phyloP scores from a whole-genome alignment of 768 basidiomycete species.

The Lepiota subincarnata region DNA sequence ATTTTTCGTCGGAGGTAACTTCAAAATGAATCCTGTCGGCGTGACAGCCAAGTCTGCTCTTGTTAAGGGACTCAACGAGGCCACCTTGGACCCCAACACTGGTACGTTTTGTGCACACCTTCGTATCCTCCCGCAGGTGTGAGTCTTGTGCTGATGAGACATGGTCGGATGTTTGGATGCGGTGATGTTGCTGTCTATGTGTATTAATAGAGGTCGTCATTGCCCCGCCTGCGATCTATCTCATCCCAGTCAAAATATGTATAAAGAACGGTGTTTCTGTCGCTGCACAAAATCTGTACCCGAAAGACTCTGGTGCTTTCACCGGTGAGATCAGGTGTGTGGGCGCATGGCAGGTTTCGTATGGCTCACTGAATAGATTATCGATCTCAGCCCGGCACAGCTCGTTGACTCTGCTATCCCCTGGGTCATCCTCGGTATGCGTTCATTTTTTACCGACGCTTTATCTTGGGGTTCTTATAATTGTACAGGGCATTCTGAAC shows the following conservation, averaged over 20 bases:
- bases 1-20: conserved; percentile 97
- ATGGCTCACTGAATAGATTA: not conserved
- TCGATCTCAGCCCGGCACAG: conserved; percentile 62
- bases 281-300: conserved; percentile 90
- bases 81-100: conserved; percentile 69
- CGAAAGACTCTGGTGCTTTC: conserved; percentile 82
- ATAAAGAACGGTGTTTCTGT: conserved; percentile 70
- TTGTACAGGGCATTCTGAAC: conserved; percentile 84
- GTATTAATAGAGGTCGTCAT: conserved; percentile 78
- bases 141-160: not conserved
- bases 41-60: conserved; percentile 61
- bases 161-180: not conserved
- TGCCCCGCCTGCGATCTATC: conserved; percentile 86
- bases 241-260: conserved; percentile 63
- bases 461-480: conserved; percentile 1
- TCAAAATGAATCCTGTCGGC: conserved; percentile 91
- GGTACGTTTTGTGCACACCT: conserved; percentile 42
- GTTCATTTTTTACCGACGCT: not conserved
- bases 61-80: conserved; percentile 69
- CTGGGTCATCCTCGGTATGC: conserved; percentile 85
- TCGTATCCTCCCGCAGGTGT: not conserved
- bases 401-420: conserved; percentile 83
- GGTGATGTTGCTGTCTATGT: not conserved
- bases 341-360: not conserved
- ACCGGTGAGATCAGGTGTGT: conserved; percentile 93